Conservation (phyloP, 1,284 basidiomycete species). For the Apiotrichum montevideense region DNA sequence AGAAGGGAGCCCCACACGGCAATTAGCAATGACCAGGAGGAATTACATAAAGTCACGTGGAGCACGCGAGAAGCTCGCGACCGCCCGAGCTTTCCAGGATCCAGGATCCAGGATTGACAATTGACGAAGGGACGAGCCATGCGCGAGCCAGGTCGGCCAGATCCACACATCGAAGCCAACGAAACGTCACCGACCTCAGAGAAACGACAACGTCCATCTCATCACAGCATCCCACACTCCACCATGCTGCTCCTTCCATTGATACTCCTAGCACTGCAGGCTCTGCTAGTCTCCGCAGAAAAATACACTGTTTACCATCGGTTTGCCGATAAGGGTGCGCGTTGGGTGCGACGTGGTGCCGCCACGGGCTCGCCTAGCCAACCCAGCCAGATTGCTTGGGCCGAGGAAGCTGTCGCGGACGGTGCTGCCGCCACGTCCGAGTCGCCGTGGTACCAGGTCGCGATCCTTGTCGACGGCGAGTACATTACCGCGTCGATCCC, state of each 20-base stretch:
- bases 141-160: too few relatives aligned
- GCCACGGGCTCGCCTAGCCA: not conserved
- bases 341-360: slow-evolving; percentile 10
- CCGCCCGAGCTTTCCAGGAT: too few relatives aligned
- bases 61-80: too few relatives aligned
- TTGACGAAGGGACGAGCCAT: too few relatives aligned
- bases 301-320: slow-evolving; percentile 18
- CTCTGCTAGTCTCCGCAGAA: slow-evolving; percentile 4
- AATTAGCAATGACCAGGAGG: too few relatives aligned
- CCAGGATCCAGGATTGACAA: too few relatives aligned
- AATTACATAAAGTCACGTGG: too few relatives aligned
- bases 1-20: too few relatives aligned
- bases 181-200: not conserved
- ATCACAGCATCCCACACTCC: not conserved
- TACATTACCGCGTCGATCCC: slow-evolving; percentile 10
- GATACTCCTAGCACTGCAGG: slow-evolving; percentile 6
- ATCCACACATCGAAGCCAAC: too few relatives aligned
- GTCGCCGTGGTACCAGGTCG: slow-evolving; percentile 19
- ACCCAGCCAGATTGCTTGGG: too few relatives aligned
- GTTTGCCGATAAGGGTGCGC: slow-evolving; percentile 1
- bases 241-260: slow-evolving; percentile 6
- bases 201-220: not conserved
- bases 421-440: not conserved
- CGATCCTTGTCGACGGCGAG: slow-evolving; percentile 9
- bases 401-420: too few relatives aligned